phyloP scores from a whole-genome alignment of 139 green algal species.

The Dunaliella sp. region DNA sequence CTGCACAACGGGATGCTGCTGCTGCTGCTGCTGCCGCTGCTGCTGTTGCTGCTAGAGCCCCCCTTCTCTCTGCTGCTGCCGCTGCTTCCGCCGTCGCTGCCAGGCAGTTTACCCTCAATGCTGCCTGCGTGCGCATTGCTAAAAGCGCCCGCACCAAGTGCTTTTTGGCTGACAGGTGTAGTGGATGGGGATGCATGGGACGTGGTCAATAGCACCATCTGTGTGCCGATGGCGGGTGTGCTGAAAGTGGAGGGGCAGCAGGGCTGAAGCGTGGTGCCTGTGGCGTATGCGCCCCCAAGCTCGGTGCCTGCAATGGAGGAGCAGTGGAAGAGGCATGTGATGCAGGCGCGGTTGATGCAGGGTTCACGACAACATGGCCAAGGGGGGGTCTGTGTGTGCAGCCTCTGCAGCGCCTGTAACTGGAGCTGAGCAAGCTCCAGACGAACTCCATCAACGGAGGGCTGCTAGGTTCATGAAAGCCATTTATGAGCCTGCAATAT shows the following conservation, averaged over 20 bases:
- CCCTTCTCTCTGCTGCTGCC: background rate
- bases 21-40: background rate
- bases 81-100: background rate
- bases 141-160: background rate
- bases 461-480: no score
- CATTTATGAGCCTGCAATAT: no score
- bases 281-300: conserved; percentile 83
- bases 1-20: background rate
- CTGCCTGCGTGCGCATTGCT: no score
- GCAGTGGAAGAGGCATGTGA: no score
- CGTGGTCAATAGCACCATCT: conserved; percentile 41
- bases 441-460: no score
- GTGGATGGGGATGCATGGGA: no score
- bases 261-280: conserved; percentile 72
- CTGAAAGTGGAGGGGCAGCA: conserved; percentile 73
- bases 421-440: no score
- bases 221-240: conserved; percentile 64
- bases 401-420: no score
- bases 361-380: no score
- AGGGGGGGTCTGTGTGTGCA: no score
- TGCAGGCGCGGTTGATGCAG: no score
- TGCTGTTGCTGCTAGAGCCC: background rate
- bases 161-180: background rate
- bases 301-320: conserved; percentile 84
- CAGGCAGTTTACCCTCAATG: no score